phyloP scores from a whole-genome alignment of 306 rosid genomes.

The Oxytropis ochrocephala region DNA sequence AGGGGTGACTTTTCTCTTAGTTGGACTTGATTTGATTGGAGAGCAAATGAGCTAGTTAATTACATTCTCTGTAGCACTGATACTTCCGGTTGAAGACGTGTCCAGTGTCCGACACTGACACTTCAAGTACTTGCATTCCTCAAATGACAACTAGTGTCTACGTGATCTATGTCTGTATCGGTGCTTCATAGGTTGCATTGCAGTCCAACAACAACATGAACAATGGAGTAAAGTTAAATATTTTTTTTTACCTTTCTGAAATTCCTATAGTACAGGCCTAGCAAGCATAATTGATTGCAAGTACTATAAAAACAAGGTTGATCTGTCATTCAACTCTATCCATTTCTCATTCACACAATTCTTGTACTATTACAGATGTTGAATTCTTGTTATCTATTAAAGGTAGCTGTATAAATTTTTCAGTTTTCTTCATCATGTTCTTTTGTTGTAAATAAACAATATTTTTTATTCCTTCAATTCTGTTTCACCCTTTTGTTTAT shows the following conservation, averaged over 20 bases:
- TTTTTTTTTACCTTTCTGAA: slow-evolving; percentile 6
- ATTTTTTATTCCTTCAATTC: slow-evolving; percentile 5
- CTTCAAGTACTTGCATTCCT: not conserved
- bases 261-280: slow-evolving; percentile 22
- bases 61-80: not conserved
- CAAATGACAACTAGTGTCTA: not conserved
- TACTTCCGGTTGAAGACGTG: too few relatives aligned
- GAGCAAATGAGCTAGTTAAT: slow-evolving; percentile 75
- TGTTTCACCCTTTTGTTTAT: not conserved
- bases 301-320: slow-evolving; percentile 22
- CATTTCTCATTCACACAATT: slow-evolving; percentile 24
- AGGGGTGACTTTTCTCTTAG: slow-evolving; percentile 90
- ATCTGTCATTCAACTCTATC: slow-evolving; percentile 19
- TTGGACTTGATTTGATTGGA: slow-evolving; percentile 94
- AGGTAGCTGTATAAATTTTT: slow-evolving; percentile 27
- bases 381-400: slow-evolving; percentile 32
- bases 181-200: not conserved
- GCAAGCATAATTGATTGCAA: slow-evolving; percentile 13
- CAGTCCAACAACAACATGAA: slow-evolving; percentile 19
- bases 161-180: not conserved
- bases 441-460: slow-evolving; percentile 34
- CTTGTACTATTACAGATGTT: slow-evolving; percentile 34
- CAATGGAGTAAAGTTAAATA: slow-evolving; percentile 12
- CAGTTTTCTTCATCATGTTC: slow-evolving; percentile 25
- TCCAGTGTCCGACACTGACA: too few relatives aligned